A percentile compares a stretch with the other conserved stretches of the same genome.
Evolutionary conservation across 805 yeast species (phyloP).

Genomic region (Hanseniaspora mollemarum): DNA sequence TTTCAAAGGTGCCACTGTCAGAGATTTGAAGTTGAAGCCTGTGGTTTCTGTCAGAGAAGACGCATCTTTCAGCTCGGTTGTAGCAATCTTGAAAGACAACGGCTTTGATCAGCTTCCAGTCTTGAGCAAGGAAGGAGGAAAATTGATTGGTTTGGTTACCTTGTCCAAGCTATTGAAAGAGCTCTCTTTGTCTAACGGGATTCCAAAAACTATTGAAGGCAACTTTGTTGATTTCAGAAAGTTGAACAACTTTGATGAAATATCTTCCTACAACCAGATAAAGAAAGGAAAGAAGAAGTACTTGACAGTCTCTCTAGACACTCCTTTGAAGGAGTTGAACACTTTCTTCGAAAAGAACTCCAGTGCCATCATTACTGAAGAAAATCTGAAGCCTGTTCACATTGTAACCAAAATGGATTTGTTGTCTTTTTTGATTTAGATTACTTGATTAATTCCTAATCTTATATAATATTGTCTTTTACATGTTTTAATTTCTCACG

Average conservation of each 20-base stretch:
- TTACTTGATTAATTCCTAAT: neutral
- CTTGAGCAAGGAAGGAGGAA: conserved; percentile 38
- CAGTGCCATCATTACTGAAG: conserved; percentile 69
- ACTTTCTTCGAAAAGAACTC: conserved; percentile 76
- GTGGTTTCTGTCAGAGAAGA: conserved; percentile 59
- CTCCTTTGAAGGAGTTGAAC: conserved; percentile 58
- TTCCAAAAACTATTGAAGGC: conserved; percentile 40
- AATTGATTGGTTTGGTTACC: conserved; percentile 65
- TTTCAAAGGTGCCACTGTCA: conserved; percentile 47
- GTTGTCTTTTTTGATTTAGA: conserved; percentile 38
- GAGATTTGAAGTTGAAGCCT: conserved; percentile 63
- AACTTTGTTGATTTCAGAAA: conserved; percentile 61
- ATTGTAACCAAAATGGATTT: conserved; percentile 82
- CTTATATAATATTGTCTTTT: no score
- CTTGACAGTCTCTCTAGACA: conserved; percentile 51
- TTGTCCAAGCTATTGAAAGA: conserved; percentile 59
- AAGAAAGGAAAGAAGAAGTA: conserved; percentile 56
- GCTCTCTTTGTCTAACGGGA: conserved; percentile 49
- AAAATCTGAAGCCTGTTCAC: conserved; percentile 59
- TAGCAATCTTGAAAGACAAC: conserved; percentile 57
- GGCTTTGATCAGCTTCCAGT: conserved; percentile 84
- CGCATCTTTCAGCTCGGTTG: conserved; percentile 52
- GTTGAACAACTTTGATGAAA: conserved; percentile 47
- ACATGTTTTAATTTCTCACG: conserved; percentile 36
- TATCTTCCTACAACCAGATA: conserved; percentile 51